Evolutionary conservation across 169 alveolate genomes (phyloP).

Genomic region (Eimeria maxima): DNA sequence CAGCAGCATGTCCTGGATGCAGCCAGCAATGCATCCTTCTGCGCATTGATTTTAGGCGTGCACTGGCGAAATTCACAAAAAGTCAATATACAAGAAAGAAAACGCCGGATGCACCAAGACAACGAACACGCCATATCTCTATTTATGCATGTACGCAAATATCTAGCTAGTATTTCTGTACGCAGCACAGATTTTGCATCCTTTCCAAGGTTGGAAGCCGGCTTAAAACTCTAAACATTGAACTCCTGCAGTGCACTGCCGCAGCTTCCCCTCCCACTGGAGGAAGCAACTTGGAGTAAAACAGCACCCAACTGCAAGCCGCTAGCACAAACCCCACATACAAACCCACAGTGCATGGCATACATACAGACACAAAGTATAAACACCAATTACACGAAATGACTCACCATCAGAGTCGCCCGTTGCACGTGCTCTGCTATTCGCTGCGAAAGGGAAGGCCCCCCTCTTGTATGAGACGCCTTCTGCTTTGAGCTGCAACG

Average conservation of each 20-base stretch:
- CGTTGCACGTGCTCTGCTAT: conserved; percentile 97
- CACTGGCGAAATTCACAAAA: neutral
- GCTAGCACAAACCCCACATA: neutral
- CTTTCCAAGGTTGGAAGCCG: neutral
- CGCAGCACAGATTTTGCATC: too few species aligned
- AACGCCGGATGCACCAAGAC: neutral
- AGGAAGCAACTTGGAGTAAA: neutral
- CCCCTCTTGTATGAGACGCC: conserved; percentile 95
- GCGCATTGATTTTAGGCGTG: neutral
- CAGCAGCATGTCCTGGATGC: neutral
- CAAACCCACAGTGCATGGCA: neutral
- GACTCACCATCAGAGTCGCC: conserved; percentile 96
- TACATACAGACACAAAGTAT: too few species aligned
- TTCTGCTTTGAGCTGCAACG: conserved; percentile 84
- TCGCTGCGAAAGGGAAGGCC: conserved; percentile 97
- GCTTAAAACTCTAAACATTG: neutral
- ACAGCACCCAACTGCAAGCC: too few species aligned
- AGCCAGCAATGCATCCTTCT: neutral
- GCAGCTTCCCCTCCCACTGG: neutral
- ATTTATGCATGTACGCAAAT: neutral
- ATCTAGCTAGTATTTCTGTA: too few species aligned
- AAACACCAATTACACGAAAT: neutral
- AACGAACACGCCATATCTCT: neutral
- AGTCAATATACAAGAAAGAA: neutral
- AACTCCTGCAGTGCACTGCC: neutral